phyloP scores from a whole-genome alignment of 805 yeast species.

The Metschnikowia santaceciliae region DNA sequence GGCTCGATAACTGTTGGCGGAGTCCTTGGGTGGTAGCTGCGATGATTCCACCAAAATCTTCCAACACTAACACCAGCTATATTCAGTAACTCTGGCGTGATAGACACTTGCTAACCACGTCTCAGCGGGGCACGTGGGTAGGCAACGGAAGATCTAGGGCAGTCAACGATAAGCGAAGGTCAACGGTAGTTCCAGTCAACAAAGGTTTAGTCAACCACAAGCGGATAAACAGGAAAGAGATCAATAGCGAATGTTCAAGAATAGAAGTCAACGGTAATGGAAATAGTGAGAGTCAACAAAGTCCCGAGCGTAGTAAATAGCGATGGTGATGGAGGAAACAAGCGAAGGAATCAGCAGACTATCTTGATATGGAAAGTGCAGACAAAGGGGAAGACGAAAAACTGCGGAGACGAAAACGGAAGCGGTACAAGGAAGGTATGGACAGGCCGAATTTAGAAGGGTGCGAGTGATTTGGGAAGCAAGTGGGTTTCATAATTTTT shows the following conservation, averaged over 20 bases:
- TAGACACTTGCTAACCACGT: neutral
- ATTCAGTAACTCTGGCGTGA: too few relatives aligned
- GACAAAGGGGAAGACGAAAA: neutral
- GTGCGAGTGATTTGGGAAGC: slow-evolving; percentile 2
- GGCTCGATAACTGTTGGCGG: too few relatives aligned
- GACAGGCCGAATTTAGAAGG: neutral
- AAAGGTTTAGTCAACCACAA: too few relatives aligned
- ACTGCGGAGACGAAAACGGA: neutral
- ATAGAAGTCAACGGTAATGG: too few relatives aligned
- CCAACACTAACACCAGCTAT: too few relatives aligned
- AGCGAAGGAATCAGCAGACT: neutral
- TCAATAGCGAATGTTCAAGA: too few relatives aligned
- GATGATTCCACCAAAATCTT: neutral
- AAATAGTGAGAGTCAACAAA: too few relatives aligned
- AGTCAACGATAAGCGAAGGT: too few relatives aligned
- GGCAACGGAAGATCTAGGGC: too few relatives aligned
- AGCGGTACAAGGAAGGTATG: neutral
- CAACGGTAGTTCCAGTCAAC: too few relatives aligned
- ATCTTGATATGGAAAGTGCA: neutral
- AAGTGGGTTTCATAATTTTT: slow-evolving; percentile 1
- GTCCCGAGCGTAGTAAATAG: too few relatives aligned
- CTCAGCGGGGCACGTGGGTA: neutral
- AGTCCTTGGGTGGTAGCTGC: neutral
- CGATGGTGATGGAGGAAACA: neutral
- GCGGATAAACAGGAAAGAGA: too few relatives aligned